Evolutionary conservation across 2,329 filamentous ascomycete genomes (phyloP).

Genomic region (Stemphylium vesicarium): DNA sequence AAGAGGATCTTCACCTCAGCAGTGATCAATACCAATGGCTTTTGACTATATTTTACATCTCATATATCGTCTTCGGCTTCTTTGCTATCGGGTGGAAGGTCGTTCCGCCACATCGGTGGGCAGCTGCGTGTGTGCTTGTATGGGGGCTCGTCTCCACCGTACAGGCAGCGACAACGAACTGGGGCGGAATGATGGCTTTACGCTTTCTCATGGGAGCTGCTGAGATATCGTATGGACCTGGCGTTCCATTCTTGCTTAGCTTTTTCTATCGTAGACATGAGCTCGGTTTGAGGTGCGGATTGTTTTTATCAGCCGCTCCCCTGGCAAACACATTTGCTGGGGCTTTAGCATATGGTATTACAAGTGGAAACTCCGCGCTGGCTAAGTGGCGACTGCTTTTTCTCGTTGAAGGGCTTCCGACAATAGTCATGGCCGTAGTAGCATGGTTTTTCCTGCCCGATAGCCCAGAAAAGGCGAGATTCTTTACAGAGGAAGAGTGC

Average conservation of each 20-base stretch:
- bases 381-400: slow-evolving; percentile 68
- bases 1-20: slow-evolving; percentile 38
- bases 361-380: slow-evolving; percentile 61
- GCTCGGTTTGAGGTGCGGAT: slow-evolving; percentile 61
- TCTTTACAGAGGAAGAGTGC: slow-evolving; percentile 52
- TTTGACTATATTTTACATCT: slow-evolving; percentile 49
- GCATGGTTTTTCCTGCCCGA: slow-evolving; percentile 55
- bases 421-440: slow-evolving; percentile 50
- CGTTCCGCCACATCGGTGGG: slow-evolving; percentile 47
- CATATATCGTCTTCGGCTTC: slow-evolving; percentile 47
- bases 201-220: slow-evolving; percentile 47
- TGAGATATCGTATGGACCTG: slow-evolving; percentile 54
- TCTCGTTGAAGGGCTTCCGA: slow-evolving; percentile 54
- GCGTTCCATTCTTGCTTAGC: slow-evolving; percentile 58
- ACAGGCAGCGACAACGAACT: slow-evolving; percentile 40
- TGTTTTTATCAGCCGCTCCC: slow-evolving; percentile 63
- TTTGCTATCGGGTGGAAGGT: slow-evolving; percentile 49
- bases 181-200: slow-evolving; percentile 44
- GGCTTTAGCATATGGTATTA: slow-evolving; percentile 63
- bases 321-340: slow-evolving; percentile 82
- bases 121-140: slow-evolving; percentile 42
- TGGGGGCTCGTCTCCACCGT: slow-evolving; percentile 45
- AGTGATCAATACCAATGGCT: slow-evolving; percentile 43
- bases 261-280: slow-evolving; percentile 67
- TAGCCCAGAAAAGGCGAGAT: slow-evolving; percentile 51